These are phyloP conservation scores for Schoenoplectus tabernaemontani DNA, from an alignment of 202 grass and related monocot genomes.

Conservation along the genomic window DNA sequence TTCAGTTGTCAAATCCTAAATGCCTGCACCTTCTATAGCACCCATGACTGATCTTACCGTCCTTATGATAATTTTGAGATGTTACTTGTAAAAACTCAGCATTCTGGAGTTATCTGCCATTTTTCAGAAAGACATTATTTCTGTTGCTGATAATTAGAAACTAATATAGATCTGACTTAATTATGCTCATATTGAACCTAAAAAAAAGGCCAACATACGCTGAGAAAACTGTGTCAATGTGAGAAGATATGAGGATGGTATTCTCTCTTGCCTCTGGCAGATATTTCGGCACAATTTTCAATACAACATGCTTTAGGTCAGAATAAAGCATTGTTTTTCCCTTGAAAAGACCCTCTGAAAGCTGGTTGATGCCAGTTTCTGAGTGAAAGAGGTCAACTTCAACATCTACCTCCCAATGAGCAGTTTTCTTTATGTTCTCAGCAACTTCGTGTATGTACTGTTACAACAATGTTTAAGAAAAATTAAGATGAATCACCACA, in stretches of 20 bases:
- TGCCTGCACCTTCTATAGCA: not conserved
- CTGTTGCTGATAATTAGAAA: not conserved
- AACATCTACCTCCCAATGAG: slow-evolving; percentile 98
- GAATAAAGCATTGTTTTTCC: slow-evolving; percentile 91
- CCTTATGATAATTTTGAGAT: not conserved
- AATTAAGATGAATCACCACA: slow-evolving; percentile 5
- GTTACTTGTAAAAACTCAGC: not conserved
- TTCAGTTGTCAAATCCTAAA: not conserved
- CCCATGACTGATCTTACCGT: not conserved
- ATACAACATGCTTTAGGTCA: slow-evolving; percentile 82
- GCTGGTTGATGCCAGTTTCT: slow-evolving; percentile 58
- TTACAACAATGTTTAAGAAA: slow-evolving; percentile 23
- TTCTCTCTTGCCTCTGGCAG: slow-evolving; percentile 73
- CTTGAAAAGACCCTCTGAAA: slow-evolving; percentile 63
- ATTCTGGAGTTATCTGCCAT: not conserved
- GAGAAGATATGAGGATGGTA: slow-evolving; percentile 88
- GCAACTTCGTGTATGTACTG: slow-evolving; percentile 96
- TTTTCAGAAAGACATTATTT: not conserved
- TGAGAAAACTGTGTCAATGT: slow-evolving; percentile 93
- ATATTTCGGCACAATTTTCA: slow-evolving; percentile 95
- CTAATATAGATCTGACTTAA: not conserved
- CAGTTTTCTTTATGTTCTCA: slow-evolving; percentile 87
- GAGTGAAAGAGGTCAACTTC: slow-evolving; percentile 87
- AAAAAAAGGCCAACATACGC: slow-evolving; percentile 37
- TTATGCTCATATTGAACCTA: not conserved